These are phyloP conservation scores for Aspergillus caelatus DNA, from an alignment of 2,329 filamentous ascomycete species.

Conservation along the genomic window DNA sequence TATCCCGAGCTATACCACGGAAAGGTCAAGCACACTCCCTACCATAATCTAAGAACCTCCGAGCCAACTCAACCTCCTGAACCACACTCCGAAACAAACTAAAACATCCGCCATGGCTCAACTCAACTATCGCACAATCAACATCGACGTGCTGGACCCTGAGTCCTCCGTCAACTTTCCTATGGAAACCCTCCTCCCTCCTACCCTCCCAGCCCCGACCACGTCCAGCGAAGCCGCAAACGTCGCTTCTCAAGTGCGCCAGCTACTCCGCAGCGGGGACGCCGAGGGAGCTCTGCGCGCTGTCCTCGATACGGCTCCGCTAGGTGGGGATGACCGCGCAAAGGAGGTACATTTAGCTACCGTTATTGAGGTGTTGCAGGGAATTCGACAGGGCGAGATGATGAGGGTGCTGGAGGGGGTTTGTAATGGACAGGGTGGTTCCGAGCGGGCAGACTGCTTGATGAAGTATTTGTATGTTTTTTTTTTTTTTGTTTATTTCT, in stretches of 20 bases:
- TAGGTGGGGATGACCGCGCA: conserved; percentile 57
- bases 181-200: conserved; percentile 77
- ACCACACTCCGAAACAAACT: background rate
- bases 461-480: conserved; percentile 92
- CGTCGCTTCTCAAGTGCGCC: conserved; percentile 78
- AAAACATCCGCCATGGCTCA: conserved; percentile 38
- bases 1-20: background rate
- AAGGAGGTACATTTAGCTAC: conserved; percentile 86
- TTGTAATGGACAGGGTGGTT: conserved; percentile 75
- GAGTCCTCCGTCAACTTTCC: conserved; percentile 93
- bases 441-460: conserved; percentile 84
- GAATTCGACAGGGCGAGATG: conserved; percentile 96
- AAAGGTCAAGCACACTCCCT: background rate
- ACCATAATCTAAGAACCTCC: background rate
- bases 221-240: conserved; percentile 77
- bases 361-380: conserved; percentile 90
- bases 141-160: conserved; percentile 87
- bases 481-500: background rate
- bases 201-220: conserved; percentile 67
- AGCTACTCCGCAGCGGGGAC: conserved; percentile 84
- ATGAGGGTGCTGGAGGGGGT: conserved; percentile 81
- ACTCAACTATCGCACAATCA: conserved; percentile 81
- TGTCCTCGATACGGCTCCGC: conserved; percentile 80
- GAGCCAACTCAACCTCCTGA: background rate
- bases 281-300: conserved; percentile 82